phyloP scores from a whole-genome alignment of 352 stramenopile genomes.

The Phytophthora europaea region DNA sequence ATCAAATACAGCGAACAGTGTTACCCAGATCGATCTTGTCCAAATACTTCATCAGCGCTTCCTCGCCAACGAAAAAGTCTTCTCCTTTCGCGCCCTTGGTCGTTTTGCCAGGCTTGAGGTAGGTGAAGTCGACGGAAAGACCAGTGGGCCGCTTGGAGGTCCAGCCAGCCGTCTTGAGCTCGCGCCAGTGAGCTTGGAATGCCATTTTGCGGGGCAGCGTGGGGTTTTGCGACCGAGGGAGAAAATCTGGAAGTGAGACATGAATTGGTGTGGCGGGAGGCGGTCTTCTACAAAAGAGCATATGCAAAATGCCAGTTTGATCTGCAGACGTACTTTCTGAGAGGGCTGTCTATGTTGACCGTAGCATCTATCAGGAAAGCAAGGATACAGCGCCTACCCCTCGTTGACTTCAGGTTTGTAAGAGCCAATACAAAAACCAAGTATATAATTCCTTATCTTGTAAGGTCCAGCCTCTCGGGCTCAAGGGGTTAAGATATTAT shows the following conservation, averaged over 20 bases:
- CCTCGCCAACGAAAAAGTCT: slow-evolving; percentile 6
- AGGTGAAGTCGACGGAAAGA: slow-evolving; percentile 5
- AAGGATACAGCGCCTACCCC: background rate
- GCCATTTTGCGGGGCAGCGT: slow-evolving; percentile 7
- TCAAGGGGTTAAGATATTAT: too few relatives aligned
- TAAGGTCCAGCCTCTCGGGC: too few relatives aligned
- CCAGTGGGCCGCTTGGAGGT: background rate
- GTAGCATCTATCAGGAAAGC: background rate
- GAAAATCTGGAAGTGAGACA: background rate
- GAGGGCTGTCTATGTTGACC: background rate
- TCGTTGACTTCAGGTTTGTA: too few relatives aligned
- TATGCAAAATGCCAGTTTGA: background rate
- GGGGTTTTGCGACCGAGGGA: background rate
- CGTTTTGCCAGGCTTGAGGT: slow-evolving; percentile 8
- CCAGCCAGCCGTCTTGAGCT: slow-evolving; percentile 4
- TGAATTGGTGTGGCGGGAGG: background rate
- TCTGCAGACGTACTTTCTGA: background rate
- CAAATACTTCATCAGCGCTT: slow-evolving; percentile 4
- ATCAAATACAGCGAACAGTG: background rate
- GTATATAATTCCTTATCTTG: too few relatives aligned
- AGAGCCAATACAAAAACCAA: too few relatives aligned
- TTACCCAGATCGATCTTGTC: slow-evolving; percentile 9
- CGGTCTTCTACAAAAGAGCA: background rate
- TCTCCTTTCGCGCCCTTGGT: background rate
- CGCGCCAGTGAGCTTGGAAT: slow-evolving; percentile 12